Conservation (phyloP, 306 rosid genomes). For the Sicyos edulis region DNA sequence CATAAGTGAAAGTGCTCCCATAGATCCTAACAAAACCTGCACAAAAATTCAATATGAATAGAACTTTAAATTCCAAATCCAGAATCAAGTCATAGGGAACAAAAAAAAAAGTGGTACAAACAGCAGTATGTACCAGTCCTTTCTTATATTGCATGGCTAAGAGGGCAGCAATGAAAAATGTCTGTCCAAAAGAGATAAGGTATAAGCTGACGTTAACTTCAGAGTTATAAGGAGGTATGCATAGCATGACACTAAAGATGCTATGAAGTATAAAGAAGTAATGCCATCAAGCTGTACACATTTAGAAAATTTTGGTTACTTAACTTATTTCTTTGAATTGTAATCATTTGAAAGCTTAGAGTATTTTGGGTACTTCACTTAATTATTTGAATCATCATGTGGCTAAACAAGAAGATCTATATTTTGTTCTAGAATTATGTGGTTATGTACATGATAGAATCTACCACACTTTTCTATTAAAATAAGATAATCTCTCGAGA, state of each 20-base stretch:
- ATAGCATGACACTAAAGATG: constrained; percentile 9
- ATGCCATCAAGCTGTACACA: neutral
- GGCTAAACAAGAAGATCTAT: neutral
- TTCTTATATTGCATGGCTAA: constrained; percentile 94
- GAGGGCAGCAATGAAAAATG: constrained; percentile 97
- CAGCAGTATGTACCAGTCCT: constrained; percentile 55
- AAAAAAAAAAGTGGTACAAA: neutral
- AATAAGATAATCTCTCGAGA: too few relatives aligned
- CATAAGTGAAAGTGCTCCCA: constrained; percentile 89
- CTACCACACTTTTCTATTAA: too few relatives aligned
- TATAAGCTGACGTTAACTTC: neutral
- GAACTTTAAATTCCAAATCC: constrained; percentile 22
- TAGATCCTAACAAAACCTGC: constrained; percentile 86
- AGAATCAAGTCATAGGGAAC: constrained; percentile 9
- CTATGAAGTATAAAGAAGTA: neutral
- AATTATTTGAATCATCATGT: constrained; percentile 18
- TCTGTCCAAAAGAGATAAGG: constrained; percentile 47
- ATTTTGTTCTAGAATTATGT: neutral
- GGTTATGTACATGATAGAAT: neutral
- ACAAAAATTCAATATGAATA: constrained; percentile 28
- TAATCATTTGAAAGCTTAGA: neutral
- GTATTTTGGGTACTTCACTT: neutral
- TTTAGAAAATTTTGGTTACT: neutral
- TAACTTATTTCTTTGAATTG: constrained; percentile 9
- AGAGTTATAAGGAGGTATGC: neutral